These are phyloP conservation scores for barley (Hordeum vulgare) DNA, from an alignment of 176 grass and related monocot genomes.

Conservation along the genomic window DNA sequence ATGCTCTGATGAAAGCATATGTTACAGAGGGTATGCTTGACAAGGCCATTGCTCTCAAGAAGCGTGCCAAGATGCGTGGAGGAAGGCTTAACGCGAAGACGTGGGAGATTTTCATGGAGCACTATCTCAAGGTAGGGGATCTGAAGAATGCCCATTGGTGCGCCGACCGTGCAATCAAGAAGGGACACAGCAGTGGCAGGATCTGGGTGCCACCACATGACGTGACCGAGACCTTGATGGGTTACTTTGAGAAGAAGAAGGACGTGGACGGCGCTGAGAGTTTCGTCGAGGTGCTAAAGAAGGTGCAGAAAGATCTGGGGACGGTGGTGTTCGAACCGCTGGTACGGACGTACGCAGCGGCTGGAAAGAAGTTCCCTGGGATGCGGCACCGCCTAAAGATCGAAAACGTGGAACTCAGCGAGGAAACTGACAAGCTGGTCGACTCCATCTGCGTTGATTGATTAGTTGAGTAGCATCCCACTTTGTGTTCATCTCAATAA, in stretches of 20 bases:
- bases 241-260: constrained; percentile 53
- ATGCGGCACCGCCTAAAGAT: constrained; percentile 75
- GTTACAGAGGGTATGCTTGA: constrained; percentile 73
- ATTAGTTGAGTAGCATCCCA: no score
- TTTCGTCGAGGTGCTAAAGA: constrained; percentile 55
- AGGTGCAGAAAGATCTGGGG: constrained; percentile 40
- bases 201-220: constrained; percentile 42
- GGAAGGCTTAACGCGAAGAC: constrained; percentile 80
- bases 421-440: no score
- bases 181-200: constrained; percentile 59
- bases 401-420: constrained; percentile 44
- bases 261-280: constrained; percentile 61
- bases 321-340: constrained; percentile 51
- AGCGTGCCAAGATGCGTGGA: constrained; percentile 59
- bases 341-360: constrained; percentile 26
- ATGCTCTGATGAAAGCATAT: constrained; percentile 87
- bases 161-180: constrained; percentile 74
- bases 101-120: constrained; percentile 89
- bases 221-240: constrained; percentile 43
- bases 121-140: constrained; percentile 64
- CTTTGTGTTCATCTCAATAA: no score
- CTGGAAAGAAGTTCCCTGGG: constrained; percentile 61
- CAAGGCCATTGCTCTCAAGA: constrained; percentile 59
- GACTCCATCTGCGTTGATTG: no score
- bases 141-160: constrained; percentile 80